These are phyloP conservation scores for Aspergillus panamensis DNA, from an alignment of 495 filamentous ascomycete genomes.

Conservation along the genomic window DNA sequence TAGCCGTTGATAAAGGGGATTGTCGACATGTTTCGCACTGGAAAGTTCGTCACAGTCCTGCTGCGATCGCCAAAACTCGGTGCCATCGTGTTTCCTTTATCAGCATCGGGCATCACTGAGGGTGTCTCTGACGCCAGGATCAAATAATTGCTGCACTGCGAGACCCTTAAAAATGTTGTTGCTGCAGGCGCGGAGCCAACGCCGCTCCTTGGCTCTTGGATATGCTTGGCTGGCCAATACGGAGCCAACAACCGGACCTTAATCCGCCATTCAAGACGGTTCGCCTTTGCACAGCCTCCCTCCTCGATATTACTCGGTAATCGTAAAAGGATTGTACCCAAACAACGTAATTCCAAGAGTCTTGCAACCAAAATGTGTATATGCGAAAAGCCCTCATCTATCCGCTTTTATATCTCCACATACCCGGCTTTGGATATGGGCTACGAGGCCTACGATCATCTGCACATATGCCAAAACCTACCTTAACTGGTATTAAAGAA, in stretches of 20 bases:
- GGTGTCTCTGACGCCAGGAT: background rate
- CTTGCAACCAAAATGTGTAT: no score
- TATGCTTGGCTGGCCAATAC: slow-evolving; percentile 12
- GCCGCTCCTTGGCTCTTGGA: slow-evolving; percentile 4
- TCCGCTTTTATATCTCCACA: no score
- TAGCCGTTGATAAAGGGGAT: no score
- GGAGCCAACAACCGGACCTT: background rate
- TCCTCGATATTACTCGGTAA: background rate
- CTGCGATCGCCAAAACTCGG: background rate
- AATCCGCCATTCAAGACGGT: background rate
- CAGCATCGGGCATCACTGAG: background rate
- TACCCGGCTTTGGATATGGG: no score
- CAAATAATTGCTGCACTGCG: background rate
- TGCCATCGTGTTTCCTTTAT: background rate
- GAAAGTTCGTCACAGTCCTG: background rate
- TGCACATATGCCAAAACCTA: background rate
- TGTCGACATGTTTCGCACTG: background rate
- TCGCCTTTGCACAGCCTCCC: background rate
- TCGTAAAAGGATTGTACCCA: background rate
- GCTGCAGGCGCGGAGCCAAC: slow-evolving; percentile 6
- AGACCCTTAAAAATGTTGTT: background rate
- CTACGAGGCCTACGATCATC: background rate
- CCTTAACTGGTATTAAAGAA: background rate
- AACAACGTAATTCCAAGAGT: background rate
- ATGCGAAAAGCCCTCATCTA: no score